phyloP scores from a whole-genome alignment of 2,329 filamentous ascomycete species.

The Fusarium sp. region DNA sequence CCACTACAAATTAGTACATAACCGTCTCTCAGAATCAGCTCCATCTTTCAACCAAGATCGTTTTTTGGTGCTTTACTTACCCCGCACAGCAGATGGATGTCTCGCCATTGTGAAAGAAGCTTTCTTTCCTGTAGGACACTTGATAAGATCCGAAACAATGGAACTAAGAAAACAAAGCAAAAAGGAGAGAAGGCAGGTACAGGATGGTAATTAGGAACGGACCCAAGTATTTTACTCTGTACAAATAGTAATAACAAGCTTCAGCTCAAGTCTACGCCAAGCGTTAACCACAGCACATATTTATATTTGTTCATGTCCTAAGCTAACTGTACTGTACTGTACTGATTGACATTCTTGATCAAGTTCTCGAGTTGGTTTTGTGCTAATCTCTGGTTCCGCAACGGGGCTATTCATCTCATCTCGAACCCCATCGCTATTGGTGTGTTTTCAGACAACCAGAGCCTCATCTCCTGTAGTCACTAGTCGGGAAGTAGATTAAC shows the following conservation, averaged over 20 bases:
- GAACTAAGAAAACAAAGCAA: not conserved
- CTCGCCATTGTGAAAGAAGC: constrained; percentile 30
- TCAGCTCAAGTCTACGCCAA: no score
- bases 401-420: constrained; percentile 25
- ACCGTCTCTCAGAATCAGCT: not conserved
- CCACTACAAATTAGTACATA: no score
- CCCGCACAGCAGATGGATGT: constrained; percentile 7
- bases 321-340: not conserved
- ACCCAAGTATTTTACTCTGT: no score
- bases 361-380: not conserved
- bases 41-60: not conserved
- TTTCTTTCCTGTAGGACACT: constrained; percentile 12
- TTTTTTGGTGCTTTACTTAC: not conserved
- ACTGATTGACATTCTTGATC: not conserved
- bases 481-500: constrained; percentile 41
- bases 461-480: constrained; percentile 40
- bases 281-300: no score
- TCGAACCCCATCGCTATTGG: constrained; percentile 19
- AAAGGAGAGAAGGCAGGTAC: no score
- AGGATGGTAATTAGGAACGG: no score
- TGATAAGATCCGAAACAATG: not conserved
- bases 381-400: constrained; percentile 23
- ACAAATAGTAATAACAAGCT: not conserved
- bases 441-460: constrained; percentile 16
- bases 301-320: not conserved